Evolutionary conservation across 2,329 filamentous ascomycete species (phyloP).

Genomic region (Monosporascus sp.): DNA sequence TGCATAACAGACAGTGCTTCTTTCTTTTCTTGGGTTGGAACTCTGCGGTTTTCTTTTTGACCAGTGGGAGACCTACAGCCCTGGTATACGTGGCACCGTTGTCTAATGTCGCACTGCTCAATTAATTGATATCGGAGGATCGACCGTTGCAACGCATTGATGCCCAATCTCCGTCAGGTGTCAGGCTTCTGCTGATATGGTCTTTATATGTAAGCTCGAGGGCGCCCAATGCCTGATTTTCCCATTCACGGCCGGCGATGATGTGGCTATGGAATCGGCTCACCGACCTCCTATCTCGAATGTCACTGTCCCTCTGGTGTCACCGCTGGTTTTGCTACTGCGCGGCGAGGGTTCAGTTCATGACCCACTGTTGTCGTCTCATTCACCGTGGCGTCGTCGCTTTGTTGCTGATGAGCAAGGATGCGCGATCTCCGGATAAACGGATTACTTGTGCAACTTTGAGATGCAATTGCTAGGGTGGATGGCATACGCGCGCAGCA

Average conservation of each 20-base stretch:
- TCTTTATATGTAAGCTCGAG: not conserved
- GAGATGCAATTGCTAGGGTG: no score
- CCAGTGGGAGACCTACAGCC: not conserved
- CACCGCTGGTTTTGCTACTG: not conserved
- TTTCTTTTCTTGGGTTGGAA: not conserved
- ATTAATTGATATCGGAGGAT: not conserved
- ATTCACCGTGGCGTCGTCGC: not conserved
- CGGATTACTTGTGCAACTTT: not conserved
- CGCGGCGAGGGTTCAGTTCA: not conserved
- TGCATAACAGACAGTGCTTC: not conserved
- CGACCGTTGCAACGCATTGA: not conserved
- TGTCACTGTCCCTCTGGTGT: not conserved
- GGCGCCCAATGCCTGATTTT: not conserved
- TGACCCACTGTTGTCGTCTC: not conserved
- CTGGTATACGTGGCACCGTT: not conserved
- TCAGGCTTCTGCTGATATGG: not conserved
- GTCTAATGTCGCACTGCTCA: not conserved
- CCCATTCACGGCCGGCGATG: not conserved
- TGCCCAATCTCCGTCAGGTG: not conserved
- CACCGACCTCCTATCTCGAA: not conserved
- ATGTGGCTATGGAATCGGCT: not conserved
- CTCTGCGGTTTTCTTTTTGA: not conserved
- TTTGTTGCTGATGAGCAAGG: not conserved
- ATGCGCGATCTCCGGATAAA: not conserved
- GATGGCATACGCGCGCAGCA: no score